Evolutionary conservation across 805 yeast species (phyloP), one percentile per base, ranked within the genome.

Genomic region (Starmerella floris): DNA sequence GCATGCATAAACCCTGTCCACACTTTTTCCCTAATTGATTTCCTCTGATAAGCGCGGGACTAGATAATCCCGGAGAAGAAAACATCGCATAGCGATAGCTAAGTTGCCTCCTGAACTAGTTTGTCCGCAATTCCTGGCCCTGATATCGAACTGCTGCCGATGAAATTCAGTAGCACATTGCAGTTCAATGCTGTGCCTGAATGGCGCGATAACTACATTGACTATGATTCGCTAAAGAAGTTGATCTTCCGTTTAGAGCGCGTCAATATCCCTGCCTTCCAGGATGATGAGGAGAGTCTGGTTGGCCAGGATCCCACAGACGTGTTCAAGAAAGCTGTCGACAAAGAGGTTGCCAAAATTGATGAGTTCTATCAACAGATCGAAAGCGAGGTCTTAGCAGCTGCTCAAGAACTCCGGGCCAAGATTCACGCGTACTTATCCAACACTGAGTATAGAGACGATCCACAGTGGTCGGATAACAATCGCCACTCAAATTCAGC

Each of bases 181-280:
- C 95, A 88, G 69, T 87, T 88, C 64, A 88, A 88, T 62, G 95
- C 97, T 21, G 97, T 91, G 4, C 96, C 98, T 2, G 97, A 91
- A 61, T 88, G 98, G 98, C 75, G 94, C 11, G 77, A 94, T 23
- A 76, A 82, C 59, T 88, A 88, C 62, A 78, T 88, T 43, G 87
- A 93, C 42, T 88, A 88, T 62, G 81, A 94, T 1, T 77, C 82
- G 30, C 67, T 91, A 45, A 88, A 91, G 61, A 83, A 83, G 63
- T 70, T 82, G 33, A 81, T 87, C 23, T 88, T 87, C 60, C 68
- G 77, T 16, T 67, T 88, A 37, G 96, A 91, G 57, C 70, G 87
- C 55, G 84, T 81, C 41, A 54, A 62, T 20, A 51, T 56, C 30
- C 53, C 52, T 16, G 54, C 52, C 19, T 52, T 47, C 23, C 53